Base-by-base conservation (phyloP, 2,329 filamentous ascomycete species). In the Colletotrichum sp. region DNA sequence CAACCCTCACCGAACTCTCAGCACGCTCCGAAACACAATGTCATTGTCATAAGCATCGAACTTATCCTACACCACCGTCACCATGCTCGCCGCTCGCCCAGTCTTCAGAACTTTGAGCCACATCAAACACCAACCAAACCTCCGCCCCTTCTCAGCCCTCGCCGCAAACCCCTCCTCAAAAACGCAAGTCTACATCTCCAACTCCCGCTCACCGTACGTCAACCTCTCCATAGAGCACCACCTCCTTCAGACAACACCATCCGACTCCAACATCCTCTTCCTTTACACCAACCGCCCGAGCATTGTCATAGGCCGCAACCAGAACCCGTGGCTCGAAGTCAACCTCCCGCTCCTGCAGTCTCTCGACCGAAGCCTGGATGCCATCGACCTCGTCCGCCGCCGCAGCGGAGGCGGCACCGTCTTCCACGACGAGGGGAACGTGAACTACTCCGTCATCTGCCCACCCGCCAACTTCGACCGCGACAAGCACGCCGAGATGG, bases 201-300 rank as follows among this genome's bases (percentile, higher is more conserved):
- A 85, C 74, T 93, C 91, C 69, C 86, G 84, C 65, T 90, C 97
- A 80, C 95, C 97, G 6, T 96, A 93, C 82, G 86, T 97, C 78
- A 99, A 99, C 84, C 94, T 99, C 72, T 95, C 96, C 36, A 93
- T 98, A 79, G 97, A 99, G 86, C 95, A 98, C 82, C 93, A 94
- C 82, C 92, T 99, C 34, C 90, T 98, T 9, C 91, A 94, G 78
- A 91, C 91, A 69, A 93, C 93, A 0, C 90, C 92, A 3, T 87
- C 91, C 8, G 90, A 93, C 74, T 95, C 95, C 15, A 93, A 90
- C 16, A 84, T 98, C 65, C 90, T 98, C 3, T 94, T 98, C 70
- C 90, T 98, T 65, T 99, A 98, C 85, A 90, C 92, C 79, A 98
- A 99, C 84, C 85, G 91, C 47, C 95, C 96, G 1, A 95, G 94